A percentile compares a stretch with the other conserved stretches of the same genome.
phyloP scores from a whole-genome alignment of 1,284 basidiomycete species.

The Clitocybe nebularis region DNA sequence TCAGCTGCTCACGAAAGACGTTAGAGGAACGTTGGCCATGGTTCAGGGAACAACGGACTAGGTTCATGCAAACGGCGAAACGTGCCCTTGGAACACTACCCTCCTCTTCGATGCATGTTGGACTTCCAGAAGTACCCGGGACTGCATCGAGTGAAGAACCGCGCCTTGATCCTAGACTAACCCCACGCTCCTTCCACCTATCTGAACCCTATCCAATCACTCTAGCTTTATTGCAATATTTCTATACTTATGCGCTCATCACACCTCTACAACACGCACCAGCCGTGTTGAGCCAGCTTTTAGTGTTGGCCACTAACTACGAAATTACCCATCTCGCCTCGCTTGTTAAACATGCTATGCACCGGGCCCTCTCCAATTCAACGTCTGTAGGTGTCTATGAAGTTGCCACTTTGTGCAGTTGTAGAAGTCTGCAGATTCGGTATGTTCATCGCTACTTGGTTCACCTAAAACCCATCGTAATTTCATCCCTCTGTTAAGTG shows the following conservation, averaged over 20 bases:
- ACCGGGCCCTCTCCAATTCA: constrained; percentile 77
- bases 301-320: constrained; percentile 85
- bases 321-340: constrained; percentile 70
- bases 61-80: constrained; percentile 53
- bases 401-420: constrained; percentile 87
- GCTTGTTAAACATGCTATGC: constrained; percentile 90
- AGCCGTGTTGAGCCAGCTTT: constrained; percentile 81
- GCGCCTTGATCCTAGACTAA: constrained; percentile 68
- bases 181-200: constrained; percentile 74
- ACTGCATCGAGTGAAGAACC: constrained; percentile 39
- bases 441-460: constrained; percentile 30
- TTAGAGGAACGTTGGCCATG: constrained; percentile 91
- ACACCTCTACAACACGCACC: constrained; percentile 90
- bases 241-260: constrained; percentile 82
- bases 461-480: constrained; percentile 14
- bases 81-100: constrained; percentile 56
- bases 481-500: constrained; percentile 37
- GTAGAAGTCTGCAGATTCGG: constrained; percentile 85
- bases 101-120: constrained; percentile 50
- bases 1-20: constrained; percentile 78
- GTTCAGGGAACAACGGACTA: constrained; percentile 75
- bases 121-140: constrained; percentile 55
- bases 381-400: constrained; percentile 91
- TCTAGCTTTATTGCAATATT: constrained; percentile 86
- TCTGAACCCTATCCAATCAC: constrained; percentile 90